phyloP scores from a whole-genome alignment of 2,329 filamentous ascomycete genomes.

The Epichloe uncinata region DNA sequence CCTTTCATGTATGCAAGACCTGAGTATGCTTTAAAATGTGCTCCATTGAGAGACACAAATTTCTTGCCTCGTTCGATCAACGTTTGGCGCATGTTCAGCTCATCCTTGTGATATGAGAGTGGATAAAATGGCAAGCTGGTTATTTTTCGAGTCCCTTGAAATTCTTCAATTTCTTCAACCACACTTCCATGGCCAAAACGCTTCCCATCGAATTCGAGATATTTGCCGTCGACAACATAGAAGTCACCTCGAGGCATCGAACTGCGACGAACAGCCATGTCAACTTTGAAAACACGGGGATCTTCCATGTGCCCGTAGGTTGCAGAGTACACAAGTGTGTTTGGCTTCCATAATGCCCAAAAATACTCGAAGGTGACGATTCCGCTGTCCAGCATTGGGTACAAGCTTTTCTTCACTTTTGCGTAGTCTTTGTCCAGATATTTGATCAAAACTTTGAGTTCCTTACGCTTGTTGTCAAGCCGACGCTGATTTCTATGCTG shows the following conservation, averaged over 20 bases:
- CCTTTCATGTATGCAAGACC: conserved; percentile 79
- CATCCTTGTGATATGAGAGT: conserved; percentile 64
- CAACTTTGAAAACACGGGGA: conserved; percentile 70
- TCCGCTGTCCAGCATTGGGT: conserved; percentile 67
- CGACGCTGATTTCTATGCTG: conserved; percentile 48
- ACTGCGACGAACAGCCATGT: conserved; percentile 56
- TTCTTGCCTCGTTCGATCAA: conserved; percentile 74
- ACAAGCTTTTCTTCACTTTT: conserved; percentile 61
- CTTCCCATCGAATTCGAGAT: conserved; percentile 83
- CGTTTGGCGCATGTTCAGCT: conserved; percentile 47
- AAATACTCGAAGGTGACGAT: conserved; percentile 80
- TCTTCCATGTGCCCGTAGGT: conserved; percentile 68
- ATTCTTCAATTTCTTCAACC: conserved; percentile 54
- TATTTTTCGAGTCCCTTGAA: conserved; percentile 74
- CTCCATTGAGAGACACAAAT: conserved; percentile 67
- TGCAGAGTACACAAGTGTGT: conserved; percentile 62
- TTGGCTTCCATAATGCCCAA: conserved; percentile 83
- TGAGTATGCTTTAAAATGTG: conserved; percentile 71
- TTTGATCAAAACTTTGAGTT: conserved; percentile 59
- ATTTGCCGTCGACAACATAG: conserved; percentile 65
- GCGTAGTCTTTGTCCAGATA: conserved; percentile 76
- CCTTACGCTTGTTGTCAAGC: conserved; percentile 42
- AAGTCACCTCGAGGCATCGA: conserved; percentile 60
- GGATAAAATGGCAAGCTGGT: conserved; percentile 66
- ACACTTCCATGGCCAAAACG: conserved; percentile 65